Conservation (phyloP, 78 protist species). For the Speleostelium caveatum region DNA sequence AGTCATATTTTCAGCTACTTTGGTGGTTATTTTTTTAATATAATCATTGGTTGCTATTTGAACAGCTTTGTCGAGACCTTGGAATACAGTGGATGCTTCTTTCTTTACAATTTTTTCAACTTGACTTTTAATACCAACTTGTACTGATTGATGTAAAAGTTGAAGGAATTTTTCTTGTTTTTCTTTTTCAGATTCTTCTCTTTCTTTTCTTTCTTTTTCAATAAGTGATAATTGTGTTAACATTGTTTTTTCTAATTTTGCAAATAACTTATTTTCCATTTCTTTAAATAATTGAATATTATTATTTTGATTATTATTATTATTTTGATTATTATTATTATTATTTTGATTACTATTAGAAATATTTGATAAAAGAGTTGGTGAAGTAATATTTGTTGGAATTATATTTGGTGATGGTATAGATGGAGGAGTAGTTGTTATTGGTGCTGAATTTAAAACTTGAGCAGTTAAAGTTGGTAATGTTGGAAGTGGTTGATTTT, state of each 20-base stretch:
- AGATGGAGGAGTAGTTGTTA: background rate
- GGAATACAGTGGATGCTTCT: constrained; percentile 8
- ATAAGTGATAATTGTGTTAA: background rate
- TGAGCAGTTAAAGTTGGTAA: background rate
- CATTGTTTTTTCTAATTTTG: constrained; percentile 37
- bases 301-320: background rate
- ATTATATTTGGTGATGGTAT: background rate
- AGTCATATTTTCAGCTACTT: constrained; percentile 10
- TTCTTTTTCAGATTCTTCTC: constrained; percentile 19
- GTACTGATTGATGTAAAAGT: constrained; percentile 8
- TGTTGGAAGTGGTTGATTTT: background rate
- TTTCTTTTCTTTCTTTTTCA: constrained; percentile 32
- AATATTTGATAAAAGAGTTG: no score
- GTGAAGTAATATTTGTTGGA: background rate
- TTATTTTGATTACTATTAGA: background rate
- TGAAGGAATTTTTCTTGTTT: constrained; percentile 19
- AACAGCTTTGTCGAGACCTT: constrained; percentile 24
- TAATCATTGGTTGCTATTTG: constrained; percentile 15
- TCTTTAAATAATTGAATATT: background rate
- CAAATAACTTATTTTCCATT: constrained; percentile 40
- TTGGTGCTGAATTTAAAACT: background rate
- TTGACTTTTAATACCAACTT: constrained; percentile 1
- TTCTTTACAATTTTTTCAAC: constrained; percentile 63
- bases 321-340: background rate
- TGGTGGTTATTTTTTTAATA: constrained; percentile 16